Evolutionary conservation across 768 basidiomycete species (phyloP).

Genomic region (Cyclocybe cylindracea): DNA sequence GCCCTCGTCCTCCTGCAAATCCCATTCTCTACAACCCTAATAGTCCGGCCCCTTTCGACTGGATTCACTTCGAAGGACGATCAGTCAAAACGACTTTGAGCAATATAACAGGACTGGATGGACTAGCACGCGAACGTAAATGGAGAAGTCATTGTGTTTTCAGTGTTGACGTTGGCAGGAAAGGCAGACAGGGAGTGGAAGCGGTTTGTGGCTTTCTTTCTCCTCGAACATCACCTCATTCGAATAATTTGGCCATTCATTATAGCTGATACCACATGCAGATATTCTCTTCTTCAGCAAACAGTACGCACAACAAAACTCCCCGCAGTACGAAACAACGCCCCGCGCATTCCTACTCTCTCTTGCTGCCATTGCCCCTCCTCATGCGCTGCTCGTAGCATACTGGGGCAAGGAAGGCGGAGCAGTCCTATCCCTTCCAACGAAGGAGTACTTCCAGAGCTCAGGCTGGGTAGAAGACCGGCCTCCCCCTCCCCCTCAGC

Average conservation of each 20-base stretch:
- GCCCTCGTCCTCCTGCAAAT: constrained; percentile 30
- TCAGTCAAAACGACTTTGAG: constrained; percentile 77
- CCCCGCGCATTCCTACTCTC: constrained; percentile 81
- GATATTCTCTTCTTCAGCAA: constrained; percentile 82
- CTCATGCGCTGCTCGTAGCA: constrained; percentile 79
- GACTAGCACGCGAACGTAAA: constrained; percentile 78
- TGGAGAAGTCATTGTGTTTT: constrained; percentile 85
- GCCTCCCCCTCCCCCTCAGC: constrained; percentile 21
- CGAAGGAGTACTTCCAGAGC: constrained; percentile 84
- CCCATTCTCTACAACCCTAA: constrained; percentile 43
- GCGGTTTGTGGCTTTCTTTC: constrained; percentile 50
- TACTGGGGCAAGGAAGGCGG: constrained; percentile 82
- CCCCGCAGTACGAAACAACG: constrained; percentile 57
- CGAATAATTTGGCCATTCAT: constrained; percentile 3
- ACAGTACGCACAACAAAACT: constrained; percentile 67
- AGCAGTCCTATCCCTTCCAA: constrained; percentile 79
- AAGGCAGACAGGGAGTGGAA: constrained; percentile 76
- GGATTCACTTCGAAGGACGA: constrained; percentile 85
- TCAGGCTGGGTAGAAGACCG: constrained; percentile 75
- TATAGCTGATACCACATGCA: constrained; percentile 76
- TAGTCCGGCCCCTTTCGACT: constrained; percentile 80
- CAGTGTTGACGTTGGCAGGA: constrained; percentile 76
- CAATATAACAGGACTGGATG: constrained; percentile 79
- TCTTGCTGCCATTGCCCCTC: constrained; percentile 61
- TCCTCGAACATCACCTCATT: neutral